phyloP scores from a whole-genome alignment of 805 yeast genomes.

The Yarrowia divulgata region DNA sequence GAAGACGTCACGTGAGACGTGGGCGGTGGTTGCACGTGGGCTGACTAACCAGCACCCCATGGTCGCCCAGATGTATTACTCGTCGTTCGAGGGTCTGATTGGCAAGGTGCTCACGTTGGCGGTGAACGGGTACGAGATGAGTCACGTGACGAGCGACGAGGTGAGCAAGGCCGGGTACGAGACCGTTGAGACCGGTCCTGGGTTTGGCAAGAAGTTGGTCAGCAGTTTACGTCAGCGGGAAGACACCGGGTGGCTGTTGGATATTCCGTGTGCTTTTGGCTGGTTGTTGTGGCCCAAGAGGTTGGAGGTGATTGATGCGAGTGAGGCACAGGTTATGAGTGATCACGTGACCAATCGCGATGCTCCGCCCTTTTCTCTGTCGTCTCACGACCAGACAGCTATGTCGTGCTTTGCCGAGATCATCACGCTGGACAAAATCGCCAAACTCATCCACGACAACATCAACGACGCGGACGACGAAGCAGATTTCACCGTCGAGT shows the following conservation, averaged over 20 bases:
- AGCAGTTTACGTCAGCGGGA: not conserved
- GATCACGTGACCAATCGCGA: not conserved
- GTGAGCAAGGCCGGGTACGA: not conserved
- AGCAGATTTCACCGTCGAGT: conserved; percentile 20
- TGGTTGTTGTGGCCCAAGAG: conserved; percentile 17
- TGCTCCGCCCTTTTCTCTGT: not conserved
- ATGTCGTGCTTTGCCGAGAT: not conserved
- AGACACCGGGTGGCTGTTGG: conserved; percentile 8
- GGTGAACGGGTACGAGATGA: conserved; percentile 19
- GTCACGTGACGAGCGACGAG: not conserved
- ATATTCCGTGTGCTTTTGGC: not conserved
- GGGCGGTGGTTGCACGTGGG: conserved; percentile 16
- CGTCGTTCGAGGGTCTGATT: conserved; percentile 12
- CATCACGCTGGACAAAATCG: conserved; percentile 2
- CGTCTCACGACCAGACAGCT: not conserved
- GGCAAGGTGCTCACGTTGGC: conserved; percentile 30
- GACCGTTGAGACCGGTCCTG: not conserved
- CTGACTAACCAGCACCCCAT: conserved; percentile 32
- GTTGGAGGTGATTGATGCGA: conserved; percentile 7
- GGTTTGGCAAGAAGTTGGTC: not conserved
- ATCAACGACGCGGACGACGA: conserved; percentile 28
- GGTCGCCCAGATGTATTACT: conserved; percentile 16
- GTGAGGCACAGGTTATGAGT: no score
- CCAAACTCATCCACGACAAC: conserved; percentile 1
- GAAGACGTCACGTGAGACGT: conserved; percentile 13